Evolutionary conservation across 768 basidiomycete species (phyloP).

Genomic region (Boletus subcaerulescens): DNA sequence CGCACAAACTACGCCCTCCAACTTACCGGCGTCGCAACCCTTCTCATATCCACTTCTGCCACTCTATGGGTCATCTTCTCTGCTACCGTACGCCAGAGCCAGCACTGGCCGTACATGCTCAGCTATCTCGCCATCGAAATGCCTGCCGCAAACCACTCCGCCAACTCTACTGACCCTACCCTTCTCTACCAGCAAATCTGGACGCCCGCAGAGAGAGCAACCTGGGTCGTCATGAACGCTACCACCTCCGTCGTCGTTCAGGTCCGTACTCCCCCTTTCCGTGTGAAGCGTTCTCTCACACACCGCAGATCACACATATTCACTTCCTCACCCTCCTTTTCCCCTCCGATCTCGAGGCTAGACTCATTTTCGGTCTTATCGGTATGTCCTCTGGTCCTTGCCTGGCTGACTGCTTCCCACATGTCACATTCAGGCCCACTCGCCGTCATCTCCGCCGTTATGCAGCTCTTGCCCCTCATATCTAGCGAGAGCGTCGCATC

Average conservation of each 20-base stretch:
- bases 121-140: constrained; percentile 84
- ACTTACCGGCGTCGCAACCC: constrained; percentile 74
- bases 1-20: constrained; percentile 91
- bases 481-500: constrained; percentile 36
- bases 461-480: constrained; percentile 76
- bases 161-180: constrained; percentile 23
- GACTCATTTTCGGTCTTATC: constrained; percentile 81
- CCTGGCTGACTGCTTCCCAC: neutral
- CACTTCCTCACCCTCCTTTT: constrained; percentile 95
- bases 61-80: constrained; percentile 74
- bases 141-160: constrained; percentile 22
- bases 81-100: constrained; percentile 56
- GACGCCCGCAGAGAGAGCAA: constrained; percentile 60
- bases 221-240: constrained; percentile 89
- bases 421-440: constrained; percentile 59
- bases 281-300: neutral
- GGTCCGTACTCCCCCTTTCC: constrained; percentile 41
- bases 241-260: constrained; percentile 82
- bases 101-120: constrained; percentile 93
- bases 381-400: constrained; percentile 42
- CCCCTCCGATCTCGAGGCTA: constrained; percentile 84
- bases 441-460: constrained; percentile 76
- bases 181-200: constrained; percentile 41
- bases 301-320: constrained; percentile 84
- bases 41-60: constrained; percentile 74